Base-by-base conservation (phyloP, 768 basidiomycete species). In the Hygrocybe coccinea region DNA sequence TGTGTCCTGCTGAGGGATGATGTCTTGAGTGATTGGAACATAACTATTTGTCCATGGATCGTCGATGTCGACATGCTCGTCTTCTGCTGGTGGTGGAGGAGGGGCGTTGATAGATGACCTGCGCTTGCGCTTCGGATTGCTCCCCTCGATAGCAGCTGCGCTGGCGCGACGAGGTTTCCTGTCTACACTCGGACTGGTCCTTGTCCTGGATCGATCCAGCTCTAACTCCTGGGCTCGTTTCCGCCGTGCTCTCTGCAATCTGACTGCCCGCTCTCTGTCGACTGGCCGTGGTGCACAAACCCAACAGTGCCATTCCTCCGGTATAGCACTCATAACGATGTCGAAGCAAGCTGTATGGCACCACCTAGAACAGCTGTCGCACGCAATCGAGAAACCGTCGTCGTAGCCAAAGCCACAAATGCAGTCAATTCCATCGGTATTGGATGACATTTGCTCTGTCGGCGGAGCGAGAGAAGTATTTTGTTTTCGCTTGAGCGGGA, bases 371-470 rank as follows among this genome's bases (percentile, higher is more conserved):
- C 92, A 95, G 48, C 74, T 67, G 67, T 94, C 92, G 71, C 92
- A 95, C 9, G 86, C 88, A 59, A 94, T 89, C 9, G 84, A 86
- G 67, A 87, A 89, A 19, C 91, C 91, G 67, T 91, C 90, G 69
- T 91, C 91, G 64, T 83, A 77, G 45, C 76, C 71, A 57, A 80
- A 80, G 5, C 82, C 83, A 68, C 91, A 94, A 56, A 91, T 87
- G 67, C 91, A 94, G 45, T 76, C 74, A 52, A 86, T 83, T 48
- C 73, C 72, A 46, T 84, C 82, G 10, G 56, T 37, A 64, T 52
- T 33, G 66, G 49, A 17, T 36, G 49, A 17, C 50, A 22, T 52
- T 55, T 51, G 50, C 45, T 39, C 36, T 15, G 49, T 24, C 7
- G 38, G 19, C 9, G 34, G 10, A 14, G 54, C 17, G 29, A 35